Base-by-base conservation (phyloP, 805 yeast genomes). In the Pichia paraexigua region DNA sequence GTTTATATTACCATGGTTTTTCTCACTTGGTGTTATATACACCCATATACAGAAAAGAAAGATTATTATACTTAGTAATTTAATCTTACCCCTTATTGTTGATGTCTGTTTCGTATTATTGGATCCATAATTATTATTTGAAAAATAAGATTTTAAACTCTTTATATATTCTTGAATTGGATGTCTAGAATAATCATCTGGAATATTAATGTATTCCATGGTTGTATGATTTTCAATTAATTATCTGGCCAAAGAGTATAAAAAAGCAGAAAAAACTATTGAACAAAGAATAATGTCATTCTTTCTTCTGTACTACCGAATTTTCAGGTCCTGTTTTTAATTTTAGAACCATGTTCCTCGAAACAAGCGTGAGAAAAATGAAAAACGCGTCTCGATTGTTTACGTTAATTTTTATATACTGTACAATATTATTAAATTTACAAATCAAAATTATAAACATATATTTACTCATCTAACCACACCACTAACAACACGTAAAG, bases 401-500 rank as follows among this genome's bases (percentile, higher is more conserved):
- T 35, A 35, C 39, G n/a, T 17, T 13, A 10, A 10, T 15, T 15
- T 3, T 3, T 24, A 5, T 24, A 24, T 35, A 35, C 39, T 35
- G 39, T 35, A 35, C 39, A 40, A 20, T 20, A 40, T 20, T 10
- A 40, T 40, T 40, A 40, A 20, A 20, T 12, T 40, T 20, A 40
- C 30, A 35, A 30, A 24, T 24, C 17, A 30, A 13, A 10, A 13
- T 13, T 13, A 30, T 13, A 22, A 20, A 22, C 27, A 21, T 22
- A 12, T 10, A 17, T 15, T 3, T 15, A 25, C 22, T 46, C 39
- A 51, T 24, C 53, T 43, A 27, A 53, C 46, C 30, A 50, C 53
- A 37, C 53, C 56, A 20, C 51, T 49, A 11, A 47, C 60, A 47
- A 85, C 79, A 53, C 89, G 73, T 72, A 87, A 82, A 11, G 90